Percentiles rank a stretch among this genome's conserved stretches.
These are phyloP conservation scores for Volvox carteri DNA, from an alignment of 163 green algal genomes.

Conservation along the genomic window DNA sequence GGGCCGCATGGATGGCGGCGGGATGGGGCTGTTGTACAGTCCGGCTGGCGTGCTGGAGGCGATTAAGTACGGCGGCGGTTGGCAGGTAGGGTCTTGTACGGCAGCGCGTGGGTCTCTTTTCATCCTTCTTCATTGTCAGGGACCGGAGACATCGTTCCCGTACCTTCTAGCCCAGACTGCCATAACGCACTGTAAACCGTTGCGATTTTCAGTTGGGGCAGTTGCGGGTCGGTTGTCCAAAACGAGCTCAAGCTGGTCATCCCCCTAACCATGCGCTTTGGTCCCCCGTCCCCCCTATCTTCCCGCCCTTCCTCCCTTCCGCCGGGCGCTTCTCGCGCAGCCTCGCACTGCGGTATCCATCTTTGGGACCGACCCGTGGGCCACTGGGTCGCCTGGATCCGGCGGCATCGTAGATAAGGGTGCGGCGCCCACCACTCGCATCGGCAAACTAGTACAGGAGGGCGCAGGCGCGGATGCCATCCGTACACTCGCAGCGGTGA, in stretches of 20 bases:
- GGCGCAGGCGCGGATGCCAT: background rate
- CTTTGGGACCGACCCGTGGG: background rate
- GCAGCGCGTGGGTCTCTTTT: too few species aligned
- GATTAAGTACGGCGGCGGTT: background rate
- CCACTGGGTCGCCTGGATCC: background rate
- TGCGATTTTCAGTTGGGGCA: too few species aligned
- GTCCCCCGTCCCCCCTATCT: too few species aligned
- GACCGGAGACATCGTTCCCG: too few species aligned
- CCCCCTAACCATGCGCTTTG: background rate
- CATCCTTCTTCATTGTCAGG: too few species aligned
- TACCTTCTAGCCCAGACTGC: too few species aligned
- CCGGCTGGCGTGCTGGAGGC: background rate
- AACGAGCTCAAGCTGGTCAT: too few species aligned
- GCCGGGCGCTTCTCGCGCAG: too few species aligned
- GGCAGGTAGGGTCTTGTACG: too few species aligned
- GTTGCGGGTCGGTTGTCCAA: too few species aligned
- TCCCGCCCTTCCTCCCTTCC: too few species aligned
- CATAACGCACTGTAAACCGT: too few species aligned
- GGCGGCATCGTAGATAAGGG: background rate
- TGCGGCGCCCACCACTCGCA: background rate
- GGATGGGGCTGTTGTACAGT: slow-evolving; percentile 42
- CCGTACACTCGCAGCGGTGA: slow-evolving; percentile 35
- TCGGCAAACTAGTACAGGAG: background rate
- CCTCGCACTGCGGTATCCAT: background rate
- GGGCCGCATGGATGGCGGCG: background rate